phyloP scores from a whole-genome alignment of 192 early-diverging fungal genomes.

The Umbelopsis vinacea region DNA sequence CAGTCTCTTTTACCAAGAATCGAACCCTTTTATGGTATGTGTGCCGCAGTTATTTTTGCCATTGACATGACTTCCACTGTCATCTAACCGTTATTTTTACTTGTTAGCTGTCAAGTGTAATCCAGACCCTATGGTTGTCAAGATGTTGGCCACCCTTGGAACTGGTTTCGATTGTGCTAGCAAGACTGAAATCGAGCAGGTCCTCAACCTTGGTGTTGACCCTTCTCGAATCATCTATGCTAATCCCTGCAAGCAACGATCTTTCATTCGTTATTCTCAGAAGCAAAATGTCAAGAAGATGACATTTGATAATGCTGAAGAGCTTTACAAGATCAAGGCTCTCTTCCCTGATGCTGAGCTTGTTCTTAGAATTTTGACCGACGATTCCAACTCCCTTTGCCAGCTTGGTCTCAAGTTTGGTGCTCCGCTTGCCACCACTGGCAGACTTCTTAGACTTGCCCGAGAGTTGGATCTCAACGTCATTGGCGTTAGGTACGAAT shows the following conservation, averaged over 20 bases:
- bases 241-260: constrained; percentile 99
- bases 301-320: constrained; percentile 99
- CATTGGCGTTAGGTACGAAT: constrained; percentile 70
- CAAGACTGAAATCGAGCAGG: constrained; percentile 87
- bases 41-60: too few species aligned
- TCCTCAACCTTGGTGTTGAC: constrained; percentile 73
- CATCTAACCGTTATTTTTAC: constrained; percentile 18
- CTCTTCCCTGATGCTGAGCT: constrained; percentile 82
- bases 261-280: constrained; percentile 88
- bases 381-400: constrained; percentile 92
- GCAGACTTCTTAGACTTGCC: constrained; percentile 73
- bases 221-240: constrained; percentile 91
- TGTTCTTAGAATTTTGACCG: constrained; percentile 93
- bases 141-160: constrained; percentile 79
- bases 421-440: constrained; percentile 74
- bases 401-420: constrained; percentile 98
- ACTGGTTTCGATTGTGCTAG: constrained; percentile 98
- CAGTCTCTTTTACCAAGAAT: constrained; percentile 83
- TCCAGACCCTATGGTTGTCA: constrained; percentile 85
- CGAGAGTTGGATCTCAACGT: constrained; percentile 82
- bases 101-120: constrained; percentile 95
- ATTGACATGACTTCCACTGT: too few species aligned
- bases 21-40: constrained; percentile 92
- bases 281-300: constrained; percentile 82
- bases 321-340: constrained; percentile 90